Evolutionary conservation across 2,329 filamentous ascomycete genomes (phyloP).

Genomic region (Pseudocercospora pini-densiflorae): DNA sequence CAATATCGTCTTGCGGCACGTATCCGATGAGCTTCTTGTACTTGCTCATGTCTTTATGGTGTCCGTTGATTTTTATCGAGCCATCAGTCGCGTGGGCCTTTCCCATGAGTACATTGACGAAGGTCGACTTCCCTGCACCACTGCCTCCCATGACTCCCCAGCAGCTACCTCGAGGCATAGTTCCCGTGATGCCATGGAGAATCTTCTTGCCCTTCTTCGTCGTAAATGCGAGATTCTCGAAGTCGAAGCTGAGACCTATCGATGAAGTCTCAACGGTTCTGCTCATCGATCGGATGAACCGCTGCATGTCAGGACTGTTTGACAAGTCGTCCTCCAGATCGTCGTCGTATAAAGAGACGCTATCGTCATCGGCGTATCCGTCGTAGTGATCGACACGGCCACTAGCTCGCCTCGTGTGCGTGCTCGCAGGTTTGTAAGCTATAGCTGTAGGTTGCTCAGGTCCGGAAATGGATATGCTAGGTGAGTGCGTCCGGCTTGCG

Average conservation of each 20-base stretch:
- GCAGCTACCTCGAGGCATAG: slow-evolving; percentile 59
- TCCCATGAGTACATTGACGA: slow-evolving; percentile 66
- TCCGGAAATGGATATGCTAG: slow-evolving; percentile 15
- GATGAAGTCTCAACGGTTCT: slow-evolving; percentile 56
- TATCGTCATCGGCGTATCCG: slow-evolving; percentile 31
- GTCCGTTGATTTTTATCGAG: slow-evolving; percentile 58
- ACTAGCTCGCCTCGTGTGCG: slow-evolving; percentile 29
- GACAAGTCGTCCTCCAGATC: slow-evolving; percentile 34
- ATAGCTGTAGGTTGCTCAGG: neutral
- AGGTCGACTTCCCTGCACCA: slow-evolving; percentile 64
- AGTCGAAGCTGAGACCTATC: slow-evolving; percentile 60
- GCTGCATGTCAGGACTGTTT: slow-evolving; percentile 48
- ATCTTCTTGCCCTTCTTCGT: slow-evolving; percentile 44
- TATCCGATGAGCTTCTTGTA: slow-evolving; percentile 67
- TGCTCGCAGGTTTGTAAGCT: slow-evolving; percentile 10
- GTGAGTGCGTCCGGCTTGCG: slow-evolving; percentile 14
- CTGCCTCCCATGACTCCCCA: slow-evolving; percentile 65
- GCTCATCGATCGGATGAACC: slow-evolving; percentile 59
- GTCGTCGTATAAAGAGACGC: slow-evolving; percentile 38
- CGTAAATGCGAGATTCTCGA: slow-evolving; percentile 49
- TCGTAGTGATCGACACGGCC: slow-evolving; percentile 36
- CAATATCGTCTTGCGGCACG: slow-evolving; percentile 65
- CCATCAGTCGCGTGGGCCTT: slow-evolving; percentile 58
- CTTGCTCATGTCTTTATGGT: slow-evolving; percentile 47
- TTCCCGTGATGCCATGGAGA: slow-evolving; percentile 59